Evolutionary conservation across 2,329 filamentous ascomycete genomes (phyloP), one percentile per base, ranked within the genome.

Genomic region (Paecilomyces dactylethromorphus): DNA sequence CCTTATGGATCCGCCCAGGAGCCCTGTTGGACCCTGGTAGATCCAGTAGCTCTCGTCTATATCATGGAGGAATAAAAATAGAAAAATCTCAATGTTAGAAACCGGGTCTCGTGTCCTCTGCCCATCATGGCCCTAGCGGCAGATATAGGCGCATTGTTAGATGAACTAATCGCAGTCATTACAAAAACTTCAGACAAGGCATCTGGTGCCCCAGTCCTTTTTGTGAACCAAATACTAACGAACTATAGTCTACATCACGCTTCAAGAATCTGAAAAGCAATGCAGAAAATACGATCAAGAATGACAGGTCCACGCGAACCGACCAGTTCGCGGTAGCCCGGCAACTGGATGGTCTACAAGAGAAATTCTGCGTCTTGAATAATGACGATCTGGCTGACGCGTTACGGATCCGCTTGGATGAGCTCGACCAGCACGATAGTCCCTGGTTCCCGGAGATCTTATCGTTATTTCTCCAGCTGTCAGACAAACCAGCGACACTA

Each of bases 311-410:
- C 69, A 77, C 83, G 33, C 83, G 88, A 39, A 90, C 87, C 1
- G 90, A 93, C 67, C 88, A 90, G 64, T 92, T 92, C 68, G 86
- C 89, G 52, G 84, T 92, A 21, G 77, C 82, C 45, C 81, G 82
- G 39, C 82, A 81, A 35, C 79, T 93, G 1, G 79, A 85, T 54
- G 90, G 90, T 0, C 79, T 97, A 2, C 87, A 92, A 64, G 94
- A 97, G 76, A 92, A 93, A 66, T 94, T 97, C 66, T 84, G 86
- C 32, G 82, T 97, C 57, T 82, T 91, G 54, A 87, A 89, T 68
- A 86, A 90, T 62, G 92, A 97, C 66, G 85, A 85, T 45, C 78
- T 97, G 26, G 91, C 91, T 12, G 87, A 92, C 69, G 87, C 86
- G 5, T 76, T 92, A 35, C 76, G 79, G 45, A 68, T 71, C 51